These are phyloP conservation scores for Aspergillus japonicus DNA, from an alignment of 2,329 filamentous ascomycete species.

Conservation along the genomic window DNA sequence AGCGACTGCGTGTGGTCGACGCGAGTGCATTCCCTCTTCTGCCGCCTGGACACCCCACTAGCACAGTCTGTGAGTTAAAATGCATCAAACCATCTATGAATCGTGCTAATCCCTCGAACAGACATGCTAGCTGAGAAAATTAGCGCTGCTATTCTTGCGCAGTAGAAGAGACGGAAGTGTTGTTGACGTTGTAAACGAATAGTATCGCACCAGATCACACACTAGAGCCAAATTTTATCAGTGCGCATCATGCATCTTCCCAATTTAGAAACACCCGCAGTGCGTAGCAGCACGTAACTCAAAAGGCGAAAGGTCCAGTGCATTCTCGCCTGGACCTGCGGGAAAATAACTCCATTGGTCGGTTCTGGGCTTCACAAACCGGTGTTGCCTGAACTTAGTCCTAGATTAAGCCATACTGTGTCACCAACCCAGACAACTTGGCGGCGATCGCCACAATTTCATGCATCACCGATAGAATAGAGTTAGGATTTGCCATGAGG, in stretches of 20 bases:
- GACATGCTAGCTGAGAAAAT: constrained; percentile 37
- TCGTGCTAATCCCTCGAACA: not conserved
- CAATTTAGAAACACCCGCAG: not conserved
- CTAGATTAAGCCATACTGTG: not conserved
- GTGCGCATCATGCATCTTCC: not conserved
- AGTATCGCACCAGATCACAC: not conserved
- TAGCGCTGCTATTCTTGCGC: not conserved
- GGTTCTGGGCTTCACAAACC: not conserved
- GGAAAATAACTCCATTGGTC: not conserved
- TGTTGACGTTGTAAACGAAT: not conserved
- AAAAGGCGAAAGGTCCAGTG: not conserved
- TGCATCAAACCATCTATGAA: no score
- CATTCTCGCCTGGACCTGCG: not conserved
- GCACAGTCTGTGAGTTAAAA: constrained; percentile 32
- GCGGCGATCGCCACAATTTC: not conserved
- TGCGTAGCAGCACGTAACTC: not conserved
- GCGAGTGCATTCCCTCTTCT: constrained; percentile 34
- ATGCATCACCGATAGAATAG: not conserved
- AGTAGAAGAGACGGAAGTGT: not conserved
- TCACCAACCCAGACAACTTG: not conserved
- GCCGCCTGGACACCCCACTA: constrained; percentile 40
- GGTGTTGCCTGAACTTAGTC: not conserved
- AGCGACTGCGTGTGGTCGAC: constrained; percentile 36
- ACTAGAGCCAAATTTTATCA: not conserved
- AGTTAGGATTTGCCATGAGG: not conserved